Base-by-base conservation (phyloP, 1,284 basidiomycete genomes). In the Limonomyces culmigenus region DNA sequence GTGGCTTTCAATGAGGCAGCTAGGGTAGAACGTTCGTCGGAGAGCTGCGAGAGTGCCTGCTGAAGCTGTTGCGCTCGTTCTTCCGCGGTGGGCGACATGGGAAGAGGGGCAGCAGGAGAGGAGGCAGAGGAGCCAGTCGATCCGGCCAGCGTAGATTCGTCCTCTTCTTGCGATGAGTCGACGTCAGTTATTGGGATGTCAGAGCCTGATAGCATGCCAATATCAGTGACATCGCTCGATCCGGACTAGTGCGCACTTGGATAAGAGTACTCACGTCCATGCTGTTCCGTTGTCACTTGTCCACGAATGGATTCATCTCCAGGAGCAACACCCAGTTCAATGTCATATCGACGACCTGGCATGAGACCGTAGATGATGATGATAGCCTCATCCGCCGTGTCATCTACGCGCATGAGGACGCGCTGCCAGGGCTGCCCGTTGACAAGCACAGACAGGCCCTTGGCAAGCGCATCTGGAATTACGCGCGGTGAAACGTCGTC, bases 291-390 rank as follows among this genome's bases (percentile, higher is more conserved):
- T 1, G 65, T 68, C 39, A 83, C 70, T 45, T 76, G 74, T 36
- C 60, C 62, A 32, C 67, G 58, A 30, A 59, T 54, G 29, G 59
- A 60, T 25, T 58, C 59, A 42, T 69, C 70, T 10, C 63, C 67
- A n/a, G 74, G 71, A 5, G 75, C 69, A 16, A 86, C 60, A 0
- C 65, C 74, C 3, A 87, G 56, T 46, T 83, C 77, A 40, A 87
- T 72, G 45, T 84, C 79, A 44, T 87, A 86, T 47, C 78, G 75
- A 37, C 76, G 62, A 3, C 78, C 76, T 8, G 83, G 83, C 62
- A 81, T 69, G 29, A 87, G 63, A 3, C 78, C 79, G 41, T 80
- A 84, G 19, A 86, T 66, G 43, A 86, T 77, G 36, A 86, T 78
- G 37, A 85, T 67, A 0, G 77, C 81, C 48, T 86, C 80, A 43